These are phyloP conservation scores for Nemania diffusa DNA, from an alignment of 2,329 filamentous ascomycete genomes.

Conservation along the genomic window DNA sequence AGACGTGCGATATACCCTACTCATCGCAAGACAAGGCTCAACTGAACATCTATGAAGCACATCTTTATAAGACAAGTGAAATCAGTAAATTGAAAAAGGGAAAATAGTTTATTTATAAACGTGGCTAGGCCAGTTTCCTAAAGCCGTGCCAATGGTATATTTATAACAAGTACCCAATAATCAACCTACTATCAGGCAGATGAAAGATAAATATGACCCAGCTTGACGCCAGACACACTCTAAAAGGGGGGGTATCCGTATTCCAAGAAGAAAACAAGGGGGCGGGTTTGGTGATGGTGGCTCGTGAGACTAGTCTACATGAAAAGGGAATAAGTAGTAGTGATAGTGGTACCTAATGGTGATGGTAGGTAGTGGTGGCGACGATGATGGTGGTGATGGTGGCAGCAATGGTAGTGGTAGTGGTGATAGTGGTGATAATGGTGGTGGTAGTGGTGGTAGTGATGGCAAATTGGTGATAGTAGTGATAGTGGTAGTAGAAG, in stretches of 20 bases:
- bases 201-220: conserved; percentile 17
- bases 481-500: conserved; percentile 5
- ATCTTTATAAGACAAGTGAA: not conserved
- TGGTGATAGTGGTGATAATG: no score
- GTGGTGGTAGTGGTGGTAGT: no score
- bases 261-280: conserved; percentile 22
- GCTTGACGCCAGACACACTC: conserved; percentile 37
- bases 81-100: not conserved
- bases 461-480: no score
- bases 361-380: no score
- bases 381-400: no score
- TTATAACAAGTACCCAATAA: conserved; percentile 17
- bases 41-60: not conserved
- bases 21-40: not conserved
- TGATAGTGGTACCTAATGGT: not conserved
- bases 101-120: not conserved
- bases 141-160: conserved; percentile 26
- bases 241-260: conserved; percentile 37
- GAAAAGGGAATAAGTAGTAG: not conserved
- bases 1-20: not conserved
- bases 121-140: not conserved
- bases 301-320: conserved; percentile 8
- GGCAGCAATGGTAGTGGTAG: not conserved
- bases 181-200: conserved; percentile 4
- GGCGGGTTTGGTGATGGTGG: conserved; percentile 3